A percentile compares a stretch with the other conserved stretches of the same genome.
These are phyloP conservation scores for Curvularia spicifera DNA, from an alignment of 2,329 filamentous ascomycete genomes.

Conservation along the genomic window DNA sequence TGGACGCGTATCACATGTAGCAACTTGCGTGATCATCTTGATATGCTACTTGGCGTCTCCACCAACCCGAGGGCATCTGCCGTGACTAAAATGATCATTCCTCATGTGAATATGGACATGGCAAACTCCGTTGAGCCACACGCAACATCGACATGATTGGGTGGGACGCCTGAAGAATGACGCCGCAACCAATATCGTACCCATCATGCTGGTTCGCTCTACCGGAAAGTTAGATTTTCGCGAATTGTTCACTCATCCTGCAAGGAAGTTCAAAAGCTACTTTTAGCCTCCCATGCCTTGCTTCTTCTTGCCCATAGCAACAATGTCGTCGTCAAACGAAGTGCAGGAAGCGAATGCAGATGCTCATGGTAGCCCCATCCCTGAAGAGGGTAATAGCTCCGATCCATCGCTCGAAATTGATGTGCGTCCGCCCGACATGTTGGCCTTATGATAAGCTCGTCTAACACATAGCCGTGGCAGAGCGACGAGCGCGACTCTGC, in stretches of 20 bases:
- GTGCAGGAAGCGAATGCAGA: constrained; percentile 3
- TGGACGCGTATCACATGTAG: neutral
- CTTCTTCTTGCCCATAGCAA: constrained; percentile 1
- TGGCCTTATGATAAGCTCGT: constrained; percentile 8
- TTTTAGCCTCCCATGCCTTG: neutral
- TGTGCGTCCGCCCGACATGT: constrained; percentile 22
- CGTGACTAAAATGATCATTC: constrained; percentile 11
- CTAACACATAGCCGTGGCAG: constrained; percentile 20
- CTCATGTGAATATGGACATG: constrained; percentile 12
- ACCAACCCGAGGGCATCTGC: constrained; percentile 6
- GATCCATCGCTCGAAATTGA: constrained; percentile 39
- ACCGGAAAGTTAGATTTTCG: constrained; percentile 11
- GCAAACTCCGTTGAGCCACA: constrained; percentile 7
- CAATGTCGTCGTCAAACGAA: constrained; percentile 8
- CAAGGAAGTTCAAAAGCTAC: neutral
- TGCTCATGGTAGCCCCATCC: constrained; percentile 6
- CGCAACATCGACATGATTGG: constrained; percentile 15
- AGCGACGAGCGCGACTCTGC: constrained; percentile 35
- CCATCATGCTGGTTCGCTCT: constrained; percentile 16
- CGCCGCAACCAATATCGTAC: constrained; percentile 9
- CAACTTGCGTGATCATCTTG: neutral
- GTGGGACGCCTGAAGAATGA: constrained; percentile 6
- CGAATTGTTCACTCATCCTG: constrained; percentile 10
- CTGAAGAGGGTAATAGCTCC: constrained; percentile 32
- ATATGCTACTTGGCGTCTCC: neutral